phyloP scores from a whole-genome alignment of 1,284 basidiomycete genomes.

The Sanguinoderma infundibulare region DNA sequence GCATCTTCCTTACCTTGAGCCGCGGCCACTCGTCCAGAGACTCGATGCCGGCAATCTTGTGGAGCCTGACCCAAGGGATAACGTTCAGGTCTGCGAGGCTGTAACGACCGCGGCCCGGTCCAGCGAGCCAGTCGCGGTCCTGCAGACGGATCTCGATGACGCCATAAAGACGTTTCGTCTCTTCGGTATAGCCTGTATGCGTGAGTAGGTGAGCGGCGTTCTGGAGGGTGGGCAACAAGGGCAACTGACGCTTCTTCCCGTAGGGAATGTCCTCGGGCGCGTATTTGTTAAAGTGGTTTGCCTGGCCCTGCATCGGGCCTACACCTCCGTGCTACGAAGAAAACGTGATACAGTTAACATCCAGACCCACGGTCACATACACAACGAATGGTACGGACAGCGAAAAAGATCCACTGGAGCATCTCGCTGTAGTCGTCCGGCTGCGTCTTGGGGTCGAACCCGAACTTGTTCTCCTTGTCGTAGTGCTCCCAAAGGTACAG shows the following conservation, averaged over 20 bases:
- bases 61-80: slow-evolving; percentile 55
- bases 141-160: slow-evolving; percentile 76
- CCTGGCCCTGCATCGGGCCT: slow-evolving; percentile 80
- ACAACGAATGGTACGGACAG: slow-evolving; percentile 41
- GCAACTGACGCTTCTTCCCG: slow-evolving; percentile 55
- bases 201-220: not conserved
- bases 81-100: slow-evolving; percentile 71
- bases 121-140: slow-evolving; percentile 71
- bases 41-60: slow-evolving; percentile 51
- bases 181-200: slow-evolving; percentile 66
- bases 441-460: slow-evolving; percentile 44
- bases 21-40: slow-evolving; percentile 44
- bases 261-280: slow-evolving; percentile 72
- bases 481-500: slow-evolving; percentile 57
- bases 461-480: slow-evolving; percentile 53
- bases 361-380: too few relatives aligned
- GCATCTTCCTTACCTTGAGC: slow-evolving; percentile 33
- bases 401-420: slow-evolving; percentile 84
- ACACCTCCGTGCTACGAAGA: slow-evolving; percentile 62
- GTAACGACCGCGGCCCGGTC: slow-evolving; percentile 66
- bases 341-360: not conserved
- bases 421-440: slow-evolving; percentile 55
- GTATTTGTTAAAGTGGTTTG: slow-evolving; percentile 58
- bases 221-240: not conserved
- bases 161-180: slow-evolving; percentile 78